phyloP scores from a whole-genome alignment of 208 protist species.

The Wallacemonas rigidus region DNA sequence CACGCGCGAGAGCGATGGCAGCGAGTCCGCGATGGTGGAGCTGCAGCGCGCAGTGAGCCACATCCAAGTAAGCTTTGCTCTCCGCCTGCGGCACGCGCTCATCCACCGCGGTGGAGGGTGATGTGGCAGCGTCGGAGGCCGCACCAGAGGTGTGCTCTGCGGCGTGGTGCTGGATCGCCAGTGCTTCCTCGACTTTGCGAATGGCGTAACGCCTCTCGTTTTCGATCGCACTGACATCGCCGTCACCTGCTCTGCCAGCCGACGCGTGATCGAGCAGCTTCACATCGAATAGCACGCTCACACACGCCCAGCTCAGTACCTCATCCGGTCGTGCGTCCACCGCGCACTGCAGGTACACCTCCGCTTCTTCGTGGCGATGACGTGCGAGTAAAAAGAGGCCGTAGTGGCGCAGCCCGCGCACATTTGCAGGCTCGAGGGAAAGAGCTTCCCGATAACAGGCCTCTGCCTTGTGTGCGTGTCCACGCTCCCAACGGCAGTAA shows the following conservation, averaged over 20 bases:
- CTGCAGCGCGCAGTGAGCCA: slow-evolving; percentile 59
- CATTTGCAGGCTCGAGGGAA: slow-evolving; percentile 54
- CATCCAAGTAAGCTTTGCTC: slow-evolving; percentile 27
- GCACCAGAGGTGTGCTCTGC: background rate
- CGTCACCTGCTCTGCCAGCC: background rate
- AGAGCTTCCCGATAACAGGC: slow-evolving; percentile 91
- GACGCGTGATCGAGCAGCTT: slow-evolving; percentile 61
- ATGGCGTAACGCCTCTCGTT: slow-evolving; percentile 57
- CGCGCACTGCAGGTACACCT: slow-evolving; percentile 83
- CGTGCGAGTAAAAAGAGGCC: slow-evolving; percentile 79
- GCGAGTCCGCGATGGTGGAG: slow-evolving; percentile 76
- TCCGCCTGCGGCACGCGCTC: background rate
- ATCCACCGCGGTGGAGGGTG: background rate
- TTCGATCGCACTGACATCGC: slow-evolving; percentile 33
- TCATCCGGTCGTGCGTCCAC: slow-evolving; percentile 49
- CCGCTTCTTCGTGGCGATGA: slow-evolving; percentile 79
- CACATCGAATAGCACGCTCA: slow-evolving; percentile 23
- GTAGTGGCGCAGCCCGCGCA: slow-evolving; percentile 75
- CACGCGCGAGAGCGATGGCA: slow-evolving; percentile 64
- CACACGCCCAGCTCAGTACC: slow-evolving; percentile 69
- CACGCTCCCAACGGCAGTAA: slow-evolving; percentile 61
- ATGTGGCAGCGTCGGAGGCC: background rate
- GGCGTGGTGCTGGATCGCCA: background rate
- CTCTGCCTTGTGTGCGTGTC: slow-evolving; percentile 82
- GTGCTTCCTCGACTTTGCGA: slow-evolving; percentile 17